phyloP scores from a whole-genome alignment of 2,329 filamentous ascomycete genomes.

The Trichophyton simii region DNA sequence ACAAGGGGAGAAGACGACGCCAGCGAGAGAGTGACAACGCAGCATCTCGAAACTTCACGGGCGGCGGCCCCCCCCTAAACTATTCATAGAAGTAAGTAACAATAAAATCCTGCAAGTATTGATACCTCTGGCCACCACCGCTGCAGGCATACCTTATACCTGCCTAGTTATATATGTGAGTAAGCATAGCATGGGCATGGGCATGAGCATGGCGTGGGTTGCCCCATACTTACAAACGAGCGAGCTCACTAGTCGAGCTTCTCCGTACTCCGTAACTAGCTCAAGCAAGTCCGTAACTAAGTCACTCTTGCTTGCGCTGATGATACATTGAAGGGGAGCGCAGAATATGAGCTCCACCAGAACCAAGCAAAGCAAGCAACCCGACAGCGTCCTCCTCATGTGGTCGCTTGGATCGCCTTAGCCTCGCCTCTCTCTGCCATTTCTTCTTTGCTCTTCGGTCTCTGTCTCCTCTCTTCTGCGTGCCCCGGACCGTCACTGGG shows the following conservation, averaged over 20 bases:
- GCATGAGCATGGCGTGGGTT: neutral
- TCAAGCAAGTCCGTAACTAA: neutral
- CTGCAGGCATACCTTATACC: neutral
- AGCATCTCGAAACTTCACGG: neutral
- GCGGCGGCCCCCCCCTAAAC: neutral
- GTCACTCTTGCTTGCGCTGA: neutral
- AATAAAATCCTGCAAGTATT: no score
- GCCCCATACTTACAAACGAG: neutral
- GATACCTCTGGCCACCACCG: no score
- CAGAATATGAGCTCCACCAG: neutral
- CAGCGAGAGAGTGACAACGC: neutral
- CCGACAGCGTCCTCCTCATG: neutral
- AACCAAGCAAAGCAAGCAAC: neutral
- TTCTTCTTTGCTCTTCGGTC: neutral
- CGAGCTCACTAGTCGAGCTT: neutral
- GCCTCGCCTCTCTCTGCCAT: neutral
- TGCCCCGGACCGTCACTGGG: neutral
- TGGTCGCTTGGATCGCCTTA: conserved; percentile 5
- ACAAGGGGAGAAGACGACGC: neutral
- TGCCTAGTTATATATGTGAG: neutral
- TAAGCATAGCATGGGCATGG: no score
- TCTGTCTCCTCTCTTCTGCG: neutral
- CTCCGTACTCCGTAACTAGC: neutral
- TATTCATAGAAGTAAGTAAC: neutral
- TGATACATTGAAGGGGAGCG: neutral